Base-by-base conservation (phyloP, 2,329 filamentous ascomycete genomes). In the Phialophora macrospora region DNA sequence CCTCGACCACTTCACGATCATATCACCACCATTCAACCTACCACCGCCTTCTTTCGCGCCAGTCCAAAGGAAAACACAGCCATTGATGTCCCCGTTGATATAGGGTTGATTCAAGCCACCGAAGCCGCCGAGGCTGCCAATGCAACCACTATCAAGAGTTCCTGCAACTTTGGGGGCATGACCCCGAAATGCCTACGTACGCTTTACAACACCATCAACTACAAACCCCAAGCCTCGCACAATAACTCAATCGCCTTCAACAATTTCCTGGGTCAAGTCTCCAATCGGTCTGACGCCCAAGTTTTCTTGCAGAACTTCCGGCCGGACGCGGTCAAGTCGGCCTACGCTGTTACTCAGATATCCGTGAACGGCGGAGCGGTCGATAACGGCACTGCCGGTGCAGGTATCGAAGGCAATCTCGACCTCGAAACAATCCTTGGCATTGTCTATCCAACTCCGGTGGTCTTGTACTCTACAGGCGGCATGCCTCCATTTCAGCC, bases 1-100 rank as follows among this genome's bases (percentile, higher is more conserved):
- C 85, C 86, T 17, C 72, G 71, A 38, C 82, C 87, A 71, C 78
- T 88, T 4, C 85, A 87, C 71, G 78, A 80, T 56, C 84, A 86
- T 71, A 83, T 88, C 67, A 84, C 87, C 71, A 81, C 83, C 12
- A 83, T 88, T 28, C 85, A 88, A 73, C 86, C 86, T 1, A 88
- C 85, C 1, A 87, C 82, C 56, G 85, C 84, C 0, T 88, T 88
- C 77, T 83, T 85, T 74, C 80, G 80, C 44, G 71, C 78, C 70
- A 71, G 64, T 20, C 68, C 66, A 11, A 66, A 69, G 38, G 61
- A 60, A 6, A 55, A 57, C 8, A 70, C 61, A 71, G 38, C 65
- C 73, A 44, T 70, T 75, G 63, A 72, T 71, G 70, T 75, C 17
- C 71, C 77, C n/a, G 66, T 74, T 24, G 73, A 75, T 46, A 71